Evolutionary conservation across 1,284 basidiomycete genomes (phyloP), one percentile per base, ranked within the genome.

Genomic region (Sanghuangporus baumii): DNA sequence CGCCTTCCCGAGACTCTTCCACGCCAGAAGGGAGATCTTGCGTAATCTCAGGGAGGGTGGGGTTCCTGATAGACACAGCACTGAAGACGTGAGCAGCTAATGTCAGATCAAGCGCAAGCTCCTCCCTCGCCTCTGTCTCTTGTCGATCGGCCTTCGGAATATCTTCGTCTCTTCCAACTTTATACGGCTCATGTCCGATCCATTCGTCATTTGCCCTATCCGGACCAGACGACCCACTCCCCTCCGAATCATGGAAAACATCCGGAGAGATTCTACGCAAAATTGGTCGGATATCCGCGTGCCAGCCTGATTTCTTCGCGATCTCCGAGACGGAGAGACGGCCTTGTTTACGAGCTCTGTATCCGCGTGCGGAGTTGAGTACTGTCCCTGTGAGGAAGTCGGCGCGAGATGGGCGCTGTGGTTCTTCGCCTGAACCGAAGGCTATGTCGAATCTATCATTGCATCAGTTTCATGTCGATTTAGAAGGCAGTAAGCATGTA

Each of bases 41-140:
- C 23, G 23, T 3, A 26, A 26, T 3, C 23, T 26, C 23, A 26
- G 23, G 23, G 26, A 31, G 26, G 36, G 66, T 56, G 31, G 50
- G 38, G 12, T 66, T 58, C 59, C 74, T 75, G 6, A 74, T 66
- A 62, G 85, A 73, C 14, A 76, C 69, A 5, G 75, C 75, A 16
- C 84, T 83, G 67, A 81, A 88, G 11, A 87, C 74, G 66, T 85
- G 78, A 11, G 74, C 74, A 2, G 87, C 83, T 34, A 92, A 73
- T 11, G 76, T 72, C 38, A 91, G 74, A 71, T 92, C 89, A 40
- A 88, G 67, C 12, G 81, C 77, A 2, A 91, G 73, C 66, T 87
- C 81, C 62, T 88, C 81, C 34, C 81, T 76, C 1, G 86, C 82
- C 64, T 81, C 78, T 12, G 71, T 73, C 69, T 89, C 84, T 60